Conservation (phyloP, 2,329 filamentous ascomycete genomes). For the Talaromyces sp. region DNA sequence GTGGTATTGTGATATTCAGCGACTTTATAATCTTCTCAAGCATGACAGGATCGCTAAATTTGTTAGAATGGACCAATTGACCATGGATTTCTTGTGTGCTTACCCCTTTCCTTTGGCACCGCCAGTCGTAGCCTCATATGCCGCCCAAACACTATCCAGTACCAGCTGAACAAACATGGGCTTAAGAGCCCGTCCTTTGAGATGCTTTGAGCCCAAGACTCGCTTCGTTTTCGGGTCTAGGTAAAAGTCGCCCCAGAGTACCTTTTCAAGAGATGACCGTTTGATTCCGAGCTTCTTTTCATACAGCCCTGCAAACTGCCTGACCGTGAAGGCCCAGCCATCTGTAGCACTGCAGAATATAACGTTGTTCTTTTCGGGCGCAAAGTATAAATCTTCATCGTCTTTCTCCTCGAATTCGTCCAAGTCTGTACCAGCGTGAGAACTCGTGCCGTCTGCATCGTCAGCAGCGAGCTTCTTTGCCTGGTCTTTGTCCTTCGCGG, state of each 20-base stretch:
- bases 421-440: slow-evolving; percentile 48
- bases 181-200: slow-evolving; percentile 87
- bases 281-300: slow-evolving; percentile 98
- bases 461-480: slow-evolving; percentile 35
- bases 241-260: slow-evolving; percentile 96
- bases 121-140: slow-evolving; percentile 85
- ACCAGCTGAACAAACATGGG: slow-evolving; percentile 98
- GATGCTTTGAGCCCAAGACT: slow-evolving; percentile 81
- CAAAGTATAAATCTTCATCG: slow-evolving; percentile 96
- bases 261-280: slow-evolving; percentile 79
- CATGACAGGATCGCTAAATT: slow-evolving; percentile 65
- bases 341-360: slow-evolving; percentile 98
- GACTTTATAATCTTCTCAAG: slow-evolving; percentile 96
- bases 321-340: slow-evolving; percentile 97
- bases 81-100: slow-evolving; percentile 30
- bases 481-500: slow-evolving; percentile 57
- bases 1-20: slow-evolving; percentile 74
- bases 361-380: slow-evolving; percentile 97
- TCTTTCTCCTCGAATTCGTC: slow-evolving; percentile 80
- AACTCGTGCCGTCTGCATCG: slow-evolving; percentile 47
- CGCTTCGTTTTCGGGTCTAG: slow-evolving; percentile 96
- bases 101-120: slow-evolving; percentile 78
- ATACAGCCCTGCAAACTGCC: slow-evolving; percentile 89
- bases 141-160: slow-evolving; percentile 91
- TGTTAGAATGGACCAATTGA: slow-evolving; percentile 31